phyloP scores from a whole-genome alignment of 2,329 filamentous ascomycete species.

The Chrysoporthe austroafricana region DNA sequence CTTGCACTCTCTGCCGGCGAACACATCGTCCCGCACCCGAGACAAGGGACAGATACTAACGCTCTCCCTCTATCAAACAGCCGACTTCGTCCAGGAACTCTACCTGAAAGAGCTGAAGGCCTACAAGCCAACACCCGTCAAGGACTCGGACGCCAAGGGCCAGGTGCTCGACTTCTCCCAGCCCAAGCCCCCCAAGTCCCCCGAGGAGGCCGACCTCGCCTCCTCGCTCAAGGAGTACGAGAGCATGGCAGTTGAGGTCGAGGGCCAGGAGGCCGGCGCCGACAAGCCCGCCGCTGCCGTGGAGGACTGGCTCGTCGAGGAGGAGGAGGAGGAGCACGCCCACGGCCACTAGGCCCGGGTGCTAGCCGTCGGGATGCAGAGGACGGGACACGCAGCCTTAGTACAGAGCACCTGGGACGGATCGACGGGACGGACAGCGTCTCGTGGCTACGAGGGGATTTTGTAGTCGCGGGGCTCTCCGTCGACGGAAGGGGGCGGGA shows the following conservation, averaged over 20 bases:
- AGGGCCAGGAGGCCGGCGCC: constrained; percentile 75
- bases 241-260: constrained; percentile 89
- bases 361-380: background rate
- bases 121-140: constrained; percentile 86
- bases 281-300: constrained; percentile 59
- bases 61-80: constrained; percentile 50
- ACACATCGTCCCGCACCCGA: background rate
- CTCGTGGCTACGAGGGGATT: background rate
- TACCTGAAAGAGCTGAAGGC: constrained; percentile 95
- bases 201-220: constrained; percentile 92
- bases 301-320: constrained; percentile 82
- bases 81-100: constrained; percentile 96
- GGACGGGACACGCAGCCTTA: background rate
- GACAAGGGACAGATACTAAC: constrained; percentile 33
- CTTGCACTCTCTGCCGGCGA: background rate
- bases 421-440: background rate
- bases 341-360: constrained; percentile 49
- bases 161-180: constrained; percentile 86
- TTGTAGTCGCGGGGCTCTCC: background rate
- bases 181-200: constrained; percentile 82
- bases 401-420: background rate
- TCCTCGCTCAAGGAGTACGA: constrained; percentile 94
- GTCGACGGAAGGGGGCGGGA: constrained; percentile 15
- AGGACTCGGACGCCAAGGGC: constrained; percentile 84
- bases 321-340: constrained; percentile 61